Conservation (phyloP, 495 filamentous ascomycete genomes). For the Durotheca rogersii region DNA sequence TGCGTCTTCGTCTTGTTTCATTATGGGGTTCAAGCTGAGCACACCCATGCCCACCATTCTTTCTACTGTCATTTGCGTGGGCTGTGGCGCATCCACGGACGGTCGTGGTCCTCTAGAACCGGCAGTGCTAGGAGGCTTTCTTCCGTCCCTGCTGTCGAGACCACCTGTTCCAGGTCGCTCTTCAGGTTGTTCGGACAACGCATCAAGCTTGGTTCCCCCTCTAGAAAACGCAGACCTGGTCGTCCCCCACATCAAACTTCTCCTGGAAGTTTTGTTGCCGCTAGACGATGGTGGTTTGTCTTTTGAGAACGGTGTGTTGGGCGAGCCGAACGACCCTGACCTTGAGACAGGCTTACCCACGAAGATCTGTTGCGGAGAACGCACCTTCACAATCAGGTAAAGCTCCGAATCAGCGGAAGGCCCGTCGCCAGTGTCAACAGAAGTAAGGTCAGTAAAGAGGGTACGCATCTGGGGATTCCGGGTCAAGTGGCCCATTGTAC, state of each 20-base stretch:
- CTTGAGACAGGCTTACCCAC: conserved; percentile 48
- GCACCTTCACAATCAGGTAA: conserved; percentile 81
- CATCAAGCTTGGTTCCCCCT: conserved; percentile 50
- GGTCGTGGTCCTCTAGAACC: conserved; percentile 49
- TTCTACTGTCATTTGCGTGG: conserved; percentile 39
- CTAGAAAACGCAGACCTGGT: conserved; percentile 49
- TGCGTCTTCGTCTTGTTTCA: conserved; percentile 71
- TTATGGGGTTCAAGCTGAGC: conserved; percentile 73
- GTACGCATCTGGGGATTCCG: conserved; percentile 71
- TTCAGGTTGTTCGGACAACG: conserved; percentile 50
- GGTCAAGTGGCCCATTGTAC: conserved; percentile 60
- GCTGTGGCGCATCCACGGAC: conserved; percentile 49
- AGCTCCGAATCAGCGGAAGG: conserved; percentile 64
- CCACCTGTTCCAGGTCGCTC: conserved; percentile 37
- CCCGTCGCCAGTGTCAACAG: conserved; percentile 79
- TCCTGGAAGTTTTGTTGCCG: conserved; percentile 62
- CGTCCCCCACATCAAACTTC: conserved; percentile 81
- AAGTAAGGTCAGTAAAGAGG: conserved; percentile 80
- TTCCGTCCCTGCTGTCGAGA: conserved; percentile 46
- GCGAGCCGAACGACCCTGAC: conserved; percentile 42
- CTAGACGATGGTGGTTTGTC: conserved; percentile 46
- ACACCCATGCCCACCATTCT: conserved; percentile 80
- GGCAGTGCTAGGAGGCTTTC: conserved; percentile 55
- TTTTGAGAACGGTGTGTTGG: conserved; percentile 39
- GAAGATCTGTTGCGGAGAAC: conserved; percentile 59